Conservation (phyloP, 257 asterid species). For the Nyctanthes arbortristis region DNA sequence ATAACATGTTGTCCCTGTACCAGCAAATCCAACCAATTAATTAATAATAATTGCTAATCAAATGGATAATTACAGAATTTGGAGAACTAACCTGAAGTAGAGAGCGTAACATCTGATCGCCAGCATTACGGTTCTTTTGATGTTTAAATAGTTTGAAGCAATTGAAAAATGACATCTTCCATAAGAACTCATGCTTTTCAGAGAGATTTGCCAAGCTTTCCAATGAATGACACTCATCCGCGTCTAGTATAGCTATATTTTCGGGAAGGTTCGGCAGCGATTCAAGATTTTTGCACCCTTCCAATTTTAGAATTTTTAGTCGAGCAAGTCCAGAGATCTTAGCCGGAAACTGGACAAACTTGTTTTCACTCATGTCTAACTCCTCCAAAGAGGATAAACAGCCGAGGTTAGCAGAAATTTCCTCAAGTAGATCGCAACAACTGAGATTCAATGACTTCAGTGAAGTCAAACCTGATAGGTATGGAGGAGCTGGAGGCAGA, state of each 20-base stretch:
- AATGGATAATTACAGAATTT: too few relatives aligned
- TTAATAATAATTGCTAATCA: too few relatives aligned
- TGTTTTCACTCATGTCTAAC: too few relatives aligned
- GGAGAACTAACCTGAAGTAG: conserved; percentile 15
- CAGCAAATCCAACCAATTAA: too few relatives aligned
- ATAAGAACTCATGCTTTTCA: too few relatives aligned
- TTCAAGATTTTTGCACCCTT: neutral
- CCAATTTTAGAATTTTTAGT: conserved; percentile 8
- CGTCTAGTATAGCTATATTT: conserved; percentile 16
- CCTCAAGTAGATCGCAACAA: conserved; percentile 17
- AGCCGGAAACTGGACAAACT: conserved; percentile 6
- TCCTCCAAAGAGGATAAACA: conserved; percentile 8
- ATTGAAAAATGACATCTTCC: too few relatives aligned
- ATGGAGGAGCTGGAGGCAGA: neutral
- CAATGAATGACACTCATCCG: too few relatives aligned
- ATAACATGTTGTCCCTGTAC: conserved; percentile 10
- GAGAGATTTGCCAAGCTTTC: too few relatives aligned
- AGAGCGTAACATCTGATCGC: neutral
- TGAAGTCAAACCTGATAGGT: conserved; percentile 15
- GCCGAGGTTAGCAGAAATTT: conserved; percentile 15
- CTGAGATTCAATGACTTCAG: conserved; percentile 20
- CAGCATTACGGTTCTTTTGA: conserved; percentile 10
- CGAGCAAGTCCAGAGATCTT: conserved; percentile 1
- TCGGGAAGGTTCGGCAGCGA: conserved; percentile 20
- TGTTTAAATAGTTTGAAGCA: too few relatives aligned